phyloP scores from a whole-genome alignment of 2,329 filamentous ascomycete species.

The Dothideomycetidae sp. region DNA sequence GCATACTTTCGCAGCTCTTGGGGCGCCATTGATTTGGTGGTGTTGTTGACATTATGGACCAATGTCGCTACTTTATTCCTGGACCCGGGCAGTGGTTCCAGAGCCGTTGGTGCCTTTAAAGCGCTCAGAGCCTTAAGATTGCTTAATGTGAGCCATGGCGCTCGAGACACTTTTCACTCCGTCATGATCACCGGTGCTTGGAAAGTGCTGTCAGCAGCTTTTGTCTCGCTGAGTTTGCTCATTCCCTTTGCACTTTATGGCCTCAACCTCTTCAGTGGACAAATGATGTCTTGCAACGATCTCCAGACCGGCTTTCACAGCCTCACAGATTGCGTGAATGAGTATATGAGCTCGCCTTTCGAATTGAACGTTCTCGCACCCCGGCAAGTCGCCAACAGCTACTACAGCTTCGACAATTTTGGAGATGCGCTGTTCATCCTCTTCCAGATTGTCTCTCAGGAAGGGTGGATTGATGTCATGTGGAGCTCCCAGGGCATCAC shows the following conservation, averaged over 20 bases:
- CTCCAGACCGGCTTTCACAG: slow-evolving; percentile 39
- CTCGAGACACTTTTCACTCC: slow-evolving; percentile 90
- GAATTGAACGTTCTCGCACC: slow-evolving; percentile 78
- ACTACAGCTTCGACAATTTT: slow-evolving; percentile 89
- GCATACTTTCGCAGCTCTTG: slow-evolving; percentile 93
- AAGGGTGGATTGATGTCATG: slow-evolving; percentile 94
- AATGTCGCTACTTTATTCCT: slow-evolving; percentile 74
- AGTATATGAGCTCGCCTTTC: slow-evolving; percentile 63
- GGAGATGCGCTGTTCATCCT: slow-evolving; percentile 87
- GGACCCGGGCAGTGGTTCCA: slow-evolving; percentile 70
- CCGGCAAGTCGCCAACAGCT: slow-evolving; percentile 65
- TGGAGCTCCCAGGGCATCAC: slow-evolving; percentile 72
- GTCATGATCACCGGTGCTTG: slow-evolving; percentile 86
- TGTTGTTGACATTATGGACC: slow-evolving; percentile 87
- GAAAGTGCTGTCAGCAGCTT: slow-evolving; percentile 84
- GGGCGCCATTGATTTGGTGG: slow-evolving; percentile 88
- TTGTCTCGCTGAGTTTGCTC: slow-evolving; percentile 84
- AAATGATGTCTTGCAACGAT: slow-evolving; percentile 72
- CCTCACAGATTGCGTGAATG: slow-evolving; percentile 66
- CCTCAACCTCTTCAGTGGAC: slow-evolving; percentile 78
- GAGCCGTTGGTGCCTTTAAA: slow-evolving; percentile 93
- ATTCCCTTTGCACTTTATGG: slow-evolving; percentile 97
- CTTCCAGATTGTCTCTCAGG: slow-evolving; percentile 96
- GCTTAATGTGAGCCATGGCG: slow-evolving; percentile 91
- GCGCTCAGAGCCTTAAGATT: slow-evolving; percentile 79